Conservation (phyloP, 768 basidiomycete genomes). For the Dacryopinax primogenitus region DNA sequence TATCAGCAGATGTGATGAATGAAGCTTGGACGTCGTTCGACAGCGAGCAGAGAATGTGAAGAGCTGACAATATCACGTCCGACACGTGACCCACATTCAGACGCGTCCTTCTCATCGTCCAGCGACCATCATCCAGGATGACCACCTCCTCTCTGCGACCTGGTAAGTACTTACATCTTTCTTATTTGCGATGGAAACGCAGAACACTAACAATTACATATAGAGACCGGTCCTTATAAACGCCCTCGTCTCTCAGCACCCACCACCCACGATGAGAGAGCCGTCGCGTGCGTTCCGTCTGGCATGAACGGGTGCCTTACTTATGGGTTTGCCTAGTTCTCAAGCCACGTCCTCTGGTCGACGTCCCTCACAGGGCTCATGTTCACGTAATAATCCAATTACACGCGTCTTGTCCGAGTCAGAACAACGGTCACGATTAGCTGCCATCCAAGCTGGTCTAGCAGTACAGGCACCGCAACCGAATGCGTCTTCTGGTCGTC, state of each 20-base stretch:
- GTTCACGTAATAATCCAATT: background rate
- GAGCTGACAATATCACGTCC: too few relatives aligned
- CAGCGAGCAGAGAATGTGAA: too few relatives aligned
- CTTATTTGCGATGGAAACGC: background rate
- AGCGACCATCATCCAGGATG: background rate
- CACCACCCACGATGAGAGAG: background rate
- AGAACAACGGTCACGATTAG: background rate
- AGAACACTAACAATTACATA: background rate
- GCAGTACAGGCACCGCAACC: background rate
- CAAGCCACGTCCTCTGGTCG: background rate
- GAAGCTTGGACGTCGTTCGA: too few relatives aligned
- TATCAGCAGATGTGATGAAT: background rate
- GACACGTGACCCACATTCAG: background rate
- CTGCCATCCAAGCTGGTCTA: background rate
- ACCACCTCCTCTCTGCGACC: background rate
- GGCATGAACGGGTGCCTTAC: background rate
- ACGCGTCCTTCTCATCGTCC: background rate
- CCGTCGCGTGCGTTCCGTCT: background rate
- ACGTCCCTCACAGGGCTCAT: background rate
- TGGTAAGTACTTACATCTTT: background rate
- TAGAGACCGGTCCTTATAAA: background rate
- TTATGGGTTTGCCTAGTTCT: background rate
- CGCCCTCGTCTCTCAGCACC: background rate
- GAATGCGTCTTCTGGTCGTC: background rate
- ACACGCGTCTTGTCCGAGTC: background rate